These are phyloP conservation scores for Backusella macrospora DNA, from an alignment of 192 early-diverging fungal genomes.

Conservation along the genomic window DNA sequence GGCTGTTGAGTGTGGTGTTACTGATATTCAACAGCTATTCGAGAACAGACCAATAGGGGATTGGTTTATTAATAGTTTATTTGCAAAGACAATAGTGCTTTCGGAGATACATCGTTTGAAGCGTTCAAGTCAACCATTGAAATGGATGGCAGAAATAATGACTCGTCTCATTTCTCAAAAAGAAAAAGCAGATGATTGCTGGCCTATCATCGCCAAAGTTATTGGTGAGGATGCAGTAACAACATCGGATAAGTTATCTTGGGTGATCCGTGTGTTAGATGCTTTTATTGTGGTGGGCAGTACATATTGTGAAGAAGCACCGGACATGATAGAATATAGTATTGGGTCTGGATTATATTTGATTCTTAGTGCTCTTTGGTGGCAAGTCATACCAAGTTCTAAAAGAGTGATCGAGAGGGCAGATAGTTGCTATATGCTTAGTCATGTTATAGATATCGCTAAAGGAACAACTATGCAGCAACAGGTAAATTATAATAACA, in stretches of 20 bases:
- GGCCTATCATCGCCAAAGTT: constrained; percentile 6
- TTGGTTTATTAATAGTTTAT: constrained; percentile 3
- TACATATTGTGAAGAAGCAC: neutral
- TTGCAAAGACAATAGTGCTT: constrained; percentile 10
- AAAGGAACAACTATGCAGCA: constrained; percentile 2
- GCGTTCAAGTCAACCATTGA: neutral
- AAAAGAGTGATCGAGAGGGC: too few relatives aligned
- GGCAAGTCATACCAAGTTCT: neutral
- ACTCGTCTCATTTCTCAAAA: constrained; percentile 5
- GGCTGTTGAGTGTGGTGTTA: constrained; percentile 16
- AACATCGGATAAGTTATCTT: constrained; percentile 33
- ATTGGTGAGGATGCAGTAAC: constrained; percentile 7
- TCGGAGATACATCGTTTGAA: constrained; percentile 15
- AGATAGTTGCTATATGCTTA: constrained; percentile 13
- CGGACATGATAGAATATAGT: neutral
- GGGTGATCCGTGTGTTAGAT: constrained; percentile 54
- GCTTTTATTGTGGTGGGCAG: constrained; percentile 48
- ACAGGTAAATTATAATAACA: neutral
- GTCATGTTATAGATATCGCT: constrained; percentile 13
- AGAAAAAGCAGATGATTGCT: neutral
- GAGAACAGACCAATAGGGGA: neutral
- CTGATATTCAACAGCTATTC: constrained; percentile 6
- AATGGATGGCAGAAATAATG: constrained; percentile 5
- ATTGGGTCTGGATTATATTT: neutral
- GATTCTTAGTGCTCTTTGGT: constrained; percentile 1